phyloP scores from a whole-genome alignment of 1,139 yeast species.

The Suhomyces wounanorum region DNA sequence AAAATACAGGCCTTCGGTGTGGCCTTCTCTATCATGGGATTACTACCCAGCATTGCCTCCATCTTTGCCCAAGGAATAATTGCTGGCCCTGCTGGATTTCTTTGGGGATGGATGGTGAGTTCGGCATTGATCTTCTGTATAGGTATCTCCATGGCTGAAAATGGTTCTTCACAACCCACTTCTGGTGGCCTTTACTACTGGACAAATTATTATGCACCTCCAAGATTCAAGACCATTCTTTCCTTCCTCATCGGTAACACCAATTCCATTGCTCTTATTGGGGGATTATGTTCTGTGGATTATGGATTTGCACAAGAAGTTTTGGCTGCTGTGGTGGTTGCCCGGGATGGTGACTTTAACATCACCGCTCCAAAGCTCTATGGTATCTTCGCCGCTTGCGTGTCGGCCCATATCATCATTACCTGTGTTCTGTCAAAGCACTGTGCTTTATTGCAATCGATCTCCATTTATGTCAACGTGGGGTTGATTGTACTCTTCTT shows the following conservation, averaged over 20 bases:
- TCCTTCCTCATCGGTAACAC: constrained; percentile 62
- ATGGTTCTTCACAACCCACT: constrained; percentile 69
- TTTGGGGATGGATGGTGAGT: constrained; percentile 73
- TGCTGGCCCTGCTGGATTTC: constrained; percentile 58
- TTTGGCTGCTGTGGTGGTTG: constrained; percentile 51
- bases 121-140: constrained; percentile 56
- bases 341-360: constrained; percentile 47
- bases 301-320: constrained; percentile 61
- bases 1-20: constrained; percentile 53
- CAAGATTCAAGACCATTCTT: constrained; percentile 31
- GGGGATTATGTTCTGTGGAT: constrained; percentile 58
- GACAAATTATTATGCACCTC: constrained; percentile 56
- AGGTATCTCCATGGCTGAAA: constrained; percentile 65
- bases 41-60: constrained; percentile 49
- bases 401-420: constrained; percentile 44
- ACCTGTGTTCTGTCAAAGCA: constrained; percentile 50
- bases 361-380: constrained; percentile 50
- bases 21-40: constrained; percentile 55
- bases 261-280: constrained; percentile 58
- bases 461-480: constrained; percentile 25
- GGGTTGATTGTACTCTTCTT: constrained; percentile 21
- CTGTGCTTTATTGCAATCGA: constrained; percentile 22
- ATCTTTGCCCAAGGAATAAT: constrained; percentile 22
- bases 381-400: constrained; percentile 57
- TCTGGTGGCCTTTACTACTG: constrained; percentile 66